These are phyloP conservation scores for Amauroascus niger DNA, from an alignment of 2,329 filamentous ascomycete genomes.

Conservation along the genomic window DNA sequence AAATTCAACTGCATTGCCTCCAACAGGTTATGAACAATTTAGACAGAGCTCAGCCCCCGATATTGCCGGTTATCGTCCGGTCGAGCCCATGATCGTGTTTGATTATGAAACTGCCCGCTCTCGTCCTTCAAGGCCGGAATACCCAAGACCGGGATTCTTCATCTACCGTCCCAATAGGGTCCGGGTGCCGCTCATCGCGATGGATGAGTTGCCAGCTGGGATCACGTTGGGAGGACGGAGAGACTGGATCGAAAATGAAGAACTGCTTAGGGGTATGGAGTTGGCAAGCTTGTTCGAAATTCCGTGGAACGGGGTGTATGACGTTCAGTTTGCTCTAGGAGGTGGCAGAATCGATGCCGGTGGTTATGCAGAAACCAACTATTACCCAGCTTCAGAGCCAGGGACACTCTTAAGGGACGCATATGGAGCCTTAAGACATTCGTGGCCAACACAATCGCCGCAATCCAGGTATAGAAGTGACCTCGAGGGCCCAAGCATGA, in stretches of 20 bases:
- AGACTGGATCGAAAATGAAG: neutral
- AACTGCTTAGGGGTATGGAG: neutral
- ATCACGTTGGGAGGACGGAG: conserved; percentile 24
- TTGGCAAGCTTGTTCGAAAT: neutral
- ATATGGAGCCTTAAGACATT: too few species aligned
- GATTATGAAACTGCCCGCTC: neutral
- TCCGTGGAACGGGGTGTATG: neutral
- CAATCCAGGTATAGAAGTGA: too few species aligned
- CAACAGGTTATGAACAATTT: neutral
- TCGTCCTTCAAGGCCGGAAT: neutral
- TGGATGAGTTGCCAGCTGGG: conserved; percentile 37
- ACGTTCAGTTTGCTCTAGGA: neutral
- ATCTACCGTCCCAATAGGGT: conserved; percentile 30
- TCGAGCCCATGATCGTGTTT: neutral
- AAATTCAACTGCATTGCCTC: neutral
- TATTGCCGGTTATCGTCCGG: neutral
- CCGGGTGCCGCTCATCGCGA: conserved; percentile 33
- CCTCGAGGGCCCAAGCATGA: too few species aligned
- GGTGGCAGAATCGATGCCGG: neutral
- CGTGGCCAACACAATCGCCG: too few species aligned
- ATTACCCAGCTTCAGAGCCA: neutral
- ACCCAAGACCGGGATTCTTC: conserved; percentile 31
- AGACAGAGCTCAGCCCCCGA: neutral
- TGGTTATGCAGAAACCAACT: neutral
- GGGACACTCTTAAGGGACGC: too few species aligned